Evolutionary conservation across 1,139 yeast genomes (phyloP), one percentile per base, ranked within the genome.

Genomic region (Suhomyces coccinellae): DNA sequence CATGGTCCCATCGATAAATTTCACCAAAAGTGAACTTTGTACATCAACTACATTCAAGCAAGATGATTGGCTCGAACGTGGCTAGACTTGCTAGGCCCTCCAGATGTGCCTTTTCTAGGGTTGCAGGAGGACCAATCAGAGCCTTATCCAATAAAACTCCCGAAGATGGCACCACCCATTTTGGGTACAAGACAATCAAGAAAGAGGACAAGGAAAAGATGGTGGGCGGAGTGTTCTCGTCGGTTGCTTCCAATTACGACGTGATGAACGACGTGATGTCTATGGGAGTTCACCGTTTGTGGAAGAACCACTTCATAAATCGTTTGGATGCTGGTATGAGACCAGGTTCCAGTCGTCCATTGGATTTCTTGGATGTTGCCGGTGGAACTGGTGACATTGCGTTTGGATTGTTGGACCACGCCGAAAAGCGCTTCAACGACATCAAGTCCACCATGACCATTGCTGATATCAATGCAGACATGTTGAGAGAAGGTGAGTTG

Each of bases 381-480:
- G 99, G 99, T 47, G 99, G 99, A 28, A 90, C 98, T 13, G 99
- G 99, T 38, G 99, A 93, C 63, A 91, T 93, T 67, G 99, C 99
- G 1, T 90, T 90, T 69, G 95, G 99, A 6, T 77, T 95, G 51
- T 73, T 93, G 52, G 97, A 91, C 57, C 96, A 93, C 63, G 98
- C 98, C 10, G 84, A 87, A 52, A 69, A 75, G 40, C 82, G 83
- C 53, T 89, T 82, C 63, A 85, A 87, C 43, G 99, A 93, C 67
- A 75, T 70, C 40, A 73, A 75, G 51, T 82, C 91, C 31, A 80
- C 83, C 26, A 95, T 93, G 93, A 89, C 93, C 15, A 81, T 93
- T 44, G 96, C 91, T 5, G 99, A 93, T 67, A 93, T 93, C 66
- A 93, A 93, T 62, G 83, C 96, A 2, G 98, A 93, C 62, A 93